Evolutionary conservation across 257 asterid genomes (phyloP).

Genomic region (Nicotiana tabacum): DNA sequence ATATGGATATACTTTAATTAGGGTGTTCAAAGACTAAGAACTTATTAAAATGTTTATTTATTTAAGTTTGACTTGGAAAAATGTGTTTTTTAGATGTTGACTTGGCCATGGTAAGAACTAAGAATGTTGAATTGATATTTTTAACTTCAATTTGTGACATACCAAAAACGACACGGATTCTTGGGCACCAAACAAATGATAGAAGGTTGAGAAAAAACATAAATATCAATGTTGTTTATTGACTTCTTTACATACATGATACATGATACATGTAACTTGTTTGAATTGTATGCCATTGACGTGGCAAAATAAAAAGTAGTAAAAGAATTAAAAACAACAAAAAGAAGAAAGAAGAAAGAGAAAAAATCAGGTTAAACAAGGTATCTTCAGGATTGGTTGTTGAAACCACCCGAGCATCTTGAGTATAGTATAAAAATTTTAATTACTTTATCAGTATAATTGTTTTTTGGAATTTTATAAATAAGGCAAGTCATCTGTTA

Average conservation of each 20-base stretch:
- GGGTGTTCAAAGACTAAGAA: background rate
- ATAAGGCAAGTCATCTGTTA: no score
- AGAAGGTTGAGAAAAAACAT: background rate
- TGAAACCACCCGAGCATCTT: no score
- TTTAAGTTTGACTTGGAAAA: slow-evolving; percentile 1
- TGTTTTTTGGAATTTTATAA: no score
- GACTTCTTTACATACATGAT: background rate
- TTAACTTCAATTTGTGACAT: background rate
- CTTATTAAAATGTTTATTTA: background rate
- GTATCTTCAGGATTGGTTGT: background rate
- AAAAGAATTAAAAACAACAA: background rate
- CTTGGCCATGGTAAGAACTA: background rate
- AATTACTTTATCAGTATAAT: no score
- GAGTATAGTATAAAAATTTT: no score
- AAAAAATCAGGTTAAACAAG: background rate
- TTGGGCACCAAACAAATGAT: background rate
- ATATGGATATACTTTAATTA: background rate
- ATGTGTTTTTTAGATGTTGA: background rate
- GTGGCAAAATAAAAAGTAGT: background rate
- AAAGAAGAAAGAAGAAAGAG: background rate
- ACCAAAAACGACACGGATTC: background rate
- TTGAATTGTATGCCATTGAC: background rate
- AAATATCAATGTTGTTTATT: background rate
- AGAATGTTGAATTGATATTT: background rate
- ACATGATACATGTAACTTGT: background rate